These are phyloP conservation scores for Cephaloascus fragrans DNA, from an alignment of 805 yeast genomes.

Conservation along the genomic window DNA sequence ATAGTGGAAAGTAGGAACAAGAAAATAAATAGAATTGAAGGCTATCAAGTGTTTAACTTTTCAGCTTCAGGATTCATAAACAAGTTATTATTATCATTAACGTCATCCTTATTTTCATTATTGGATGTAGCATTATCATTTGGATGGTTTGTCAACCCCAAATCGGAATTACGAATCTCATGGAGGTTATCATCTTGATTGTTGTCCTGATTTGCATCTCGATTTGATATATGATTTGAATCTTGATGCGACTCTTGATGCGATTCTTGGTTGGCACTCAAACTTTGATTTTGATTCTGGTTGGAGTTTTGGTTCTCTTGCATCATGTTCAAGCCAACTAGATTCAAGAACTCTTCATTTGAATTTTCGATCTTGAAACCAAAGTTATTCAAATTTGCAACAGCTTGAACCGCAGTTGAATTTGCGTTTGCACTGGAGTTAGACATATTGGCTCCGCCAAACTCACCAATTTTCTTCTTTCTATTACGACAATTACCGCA, in stretches of 20 bases:
- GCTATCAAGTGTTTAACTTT: not conserved
- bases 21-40: too few relatives aligned
- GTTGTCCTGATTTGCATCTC: too few relatives aligned
- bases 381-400: not conserved
- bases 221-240: too few relatives aligned
- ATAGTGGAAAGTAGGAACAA: too few relatives aligned
- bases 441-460: too few relatives aligned
- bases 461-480: conserved; percentile 34
- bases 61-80: not conserved
- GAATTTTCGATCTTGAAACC: too few relatives aligned
- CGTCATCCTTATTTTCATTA: not conserved
- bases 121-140: too few relatives aligned
- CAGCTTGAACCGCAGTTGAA: not conserved
- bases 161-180: too few relatives aligned
- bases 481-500: conserved; percentile 44
- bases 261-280: not conserved
- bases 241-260: too few relatives aligned
- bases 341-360: too few relatives aligned
- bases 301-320: not conserved
- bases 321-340: not conserved
- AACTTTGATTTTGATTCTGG: not conserved
- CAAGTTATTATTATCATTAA: not conserved
- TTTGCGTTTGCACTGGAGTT: not conserved
- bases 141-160: too few relatives aligned
- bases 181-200: not conserved